A percentile compares a stretch with the other conserved stretches of the same genome.
phyloP scores from a whole-genome alignment of 495 filamentous ascomycete species.

The Penicillium fimorum region DNA sequence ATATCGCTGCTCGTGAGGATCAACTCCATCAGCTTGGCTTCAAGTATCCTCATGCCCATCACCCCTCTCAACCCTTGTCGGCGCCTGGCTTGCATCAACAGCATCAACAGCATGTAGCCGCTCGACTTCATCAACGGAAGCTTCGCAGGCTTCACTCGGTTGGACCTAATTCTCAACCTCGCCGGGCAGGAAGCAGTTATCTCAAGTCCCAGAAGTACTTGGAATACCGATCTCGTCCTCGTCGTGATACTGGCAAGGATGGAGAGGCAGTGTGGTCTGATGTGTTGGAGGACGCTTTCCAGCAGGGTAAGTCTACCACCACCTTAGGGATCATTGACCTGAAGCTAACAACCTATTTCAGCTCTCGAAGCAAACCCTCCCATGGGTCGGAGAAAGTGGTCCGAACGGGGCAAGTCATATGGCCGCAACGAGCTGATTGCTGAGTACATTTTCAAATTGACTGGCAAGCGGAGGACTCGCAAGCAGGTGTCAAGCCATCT shows the following conservation, averaged over 20 bases:
- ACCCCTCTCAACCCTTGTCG: conserved; percentile 34
- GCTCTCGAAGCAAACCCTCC: conserved; percentile 77
- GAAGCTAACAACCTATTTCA: conserved; percentile 33
- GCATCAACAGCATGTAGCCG: conserved; percentile 28
- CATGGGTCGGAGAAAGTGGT: conserved; percentile 78
- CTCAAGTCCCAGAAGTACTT: conserved; percentile 50
- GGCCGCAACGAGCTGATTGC: conserved; percentile 92
- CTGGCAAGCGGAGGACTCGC: conserved; percentile 62
- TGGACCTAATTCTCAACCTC: conserved; percentile 31
- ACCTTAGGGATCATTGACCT: not conserved
- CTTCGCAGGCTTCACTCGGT: conserved; percentile 42
- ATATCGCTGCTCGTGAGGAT: conserved; percentile 36
- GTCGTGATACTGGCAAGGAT: conserved; percentile 51
- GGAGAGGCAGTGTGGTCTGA: conserved; percentile 76
- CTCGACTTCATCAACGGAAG: conserved; percentile 39
- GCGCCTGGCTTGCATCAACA: conserved; percentile 26
- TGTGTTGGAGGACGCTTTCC: conserved; percentile 80
- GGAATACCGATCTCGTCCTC: conserved; percentile 70
- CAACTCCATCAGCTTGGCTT: conserved; percentile 39
- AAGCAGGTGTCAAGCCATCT: conserved; percentile 98
- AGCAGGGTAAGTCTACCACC: conserved; percentile 66
- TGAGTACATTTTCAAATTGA: conserved; percentile 71
- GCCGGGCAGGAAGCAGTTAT: conserved; percentile 39
- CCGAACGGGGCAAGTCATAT: conserved; percentile 65
- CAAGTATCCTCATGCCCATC: conserved; percentile 42